These are phyloP conservation scores for Erythrobasidium hasegawianum DNA, from an alignment of 1,284 basidiomycete genomes.

Conservation along the genomic window DNA sequence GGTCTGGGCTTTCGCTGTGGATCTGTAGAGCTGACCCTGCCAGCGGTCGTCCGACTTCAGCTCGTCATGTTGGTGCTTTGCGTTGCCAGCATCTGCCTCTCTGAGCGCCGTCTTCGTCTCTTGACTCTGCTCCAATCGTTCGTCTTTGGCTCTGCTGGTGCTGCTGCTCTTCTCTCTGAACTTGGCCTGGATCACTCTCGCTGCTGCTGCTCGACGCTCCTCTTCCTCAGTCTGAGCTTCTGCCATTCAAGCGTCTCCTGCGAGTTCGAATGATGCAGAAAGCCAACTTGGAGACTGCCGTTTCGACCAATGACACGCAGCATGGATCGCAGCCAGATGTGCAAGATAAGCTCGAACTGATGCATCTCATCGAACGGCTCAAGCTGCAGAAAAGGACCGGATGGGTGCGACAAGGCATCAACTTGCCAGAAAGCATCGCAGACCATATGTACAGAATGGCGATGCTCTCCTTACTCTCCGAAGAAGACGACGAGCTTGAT, in stretches of 20 bases:
- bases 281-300: neutral
- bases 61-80: neutral
- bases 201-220: neutral
- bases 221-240: neutral
- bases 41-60: constrained; percentile 2
- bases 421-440: constrained; percentile 64
- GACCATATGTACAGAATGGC: constrained; percentile 99
- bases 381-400: constrained; percentile 92
- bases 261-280: neutral
- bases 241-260: neutral
- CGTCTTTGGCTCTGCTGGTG: neutral
- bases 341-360: constrained; percentile 71
- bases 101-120: neutral
- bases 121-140: neutral
- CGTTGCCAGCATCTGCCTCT: neutral
- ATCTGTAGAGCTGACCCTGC: constrained; percentile 19
- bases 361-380: constrained; percentile 78
- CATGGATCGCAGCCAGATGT: constrained; percentile 50
- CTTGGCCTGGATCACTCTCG: neutral
- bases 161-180: neutral
- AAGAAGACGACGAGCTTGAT: constrained; percentile 66
- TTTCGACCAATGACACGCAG: too few relatives aligned
- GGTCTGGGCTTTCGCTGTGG: too few relatives aligned
- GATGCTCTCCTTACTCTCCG: constrained; percentile 69
- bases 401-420: constrained; percentile 78